A percentile compares a stretch with the other conserved stretches of the same genome.
These are phyloP conservation scores for Cyclostephanos tholiformis DNA, from an alignment of 108 stramenopile genomes.

Conservation along the genomic window DNA sequence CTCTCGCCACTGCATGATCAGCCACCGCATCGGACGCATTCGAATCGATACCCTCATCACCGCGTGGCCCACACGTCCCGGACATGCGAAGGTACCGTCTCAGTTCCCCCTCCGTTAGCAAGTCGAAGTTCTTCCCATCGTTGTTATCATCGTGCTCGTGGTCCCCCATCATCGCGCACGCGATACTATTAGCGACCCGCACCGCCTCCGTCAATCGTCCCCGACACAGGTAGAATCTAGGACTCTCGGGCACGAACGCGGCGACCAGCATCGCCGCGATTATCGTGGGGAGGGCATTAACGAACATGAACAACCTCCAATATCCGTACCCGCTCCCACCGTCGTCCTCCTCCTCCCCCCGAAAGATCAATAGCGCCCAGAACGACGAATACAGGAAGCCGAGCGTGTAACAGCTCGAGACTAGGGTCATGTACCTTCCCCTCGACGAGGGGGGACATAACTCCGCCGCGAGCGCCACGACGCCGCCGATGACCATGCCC, in stretches of 20 bases:
- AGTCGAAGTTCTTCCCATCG: not conserved
- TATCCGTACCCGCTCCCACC: no score
- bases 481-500: conserved; percentile 38
- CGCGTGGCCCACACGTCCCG: conserved; percentile 17
- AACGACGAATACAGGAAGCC: conserved; percentile 42
- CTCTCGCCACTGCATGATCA: no score
- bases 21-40: not conserved
- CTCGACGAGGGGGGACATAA: conserved; percentile 36
- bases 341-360: no score
- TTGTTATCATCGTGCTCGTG: not conserved
- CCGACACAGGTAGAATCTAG: conserved; percentile 34
- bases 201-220: conserved; percentile 40
- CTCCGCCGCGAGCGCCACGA: conserved; percentile 41
- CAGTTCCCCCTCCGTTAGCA: conserved; percentile 36
- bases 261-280: conserved; percentile 18
- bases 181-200: conserved; percentile 25
- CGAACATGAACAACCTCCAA: conserved; percentile 43
- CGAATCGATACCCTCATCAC: conserved; percentile 10
- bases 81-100: conserved; percentile 22
- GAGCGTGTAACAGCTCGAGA: conserved; percentile 41
- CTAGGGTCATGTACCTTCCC: conserved; percentile 46
- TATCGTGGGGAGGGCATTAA: conserved; percentile 41
- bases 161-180: conserved; percentile 23
- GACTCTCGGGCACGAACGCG: conserved; percentile 43
- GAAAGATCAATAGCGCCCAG: conserved; percentile 47